These are phyloP conservation scores for Syzygium grande DNA, from an alignment of 345 rosid genomes.

Conservation along the genomic window DNA sequence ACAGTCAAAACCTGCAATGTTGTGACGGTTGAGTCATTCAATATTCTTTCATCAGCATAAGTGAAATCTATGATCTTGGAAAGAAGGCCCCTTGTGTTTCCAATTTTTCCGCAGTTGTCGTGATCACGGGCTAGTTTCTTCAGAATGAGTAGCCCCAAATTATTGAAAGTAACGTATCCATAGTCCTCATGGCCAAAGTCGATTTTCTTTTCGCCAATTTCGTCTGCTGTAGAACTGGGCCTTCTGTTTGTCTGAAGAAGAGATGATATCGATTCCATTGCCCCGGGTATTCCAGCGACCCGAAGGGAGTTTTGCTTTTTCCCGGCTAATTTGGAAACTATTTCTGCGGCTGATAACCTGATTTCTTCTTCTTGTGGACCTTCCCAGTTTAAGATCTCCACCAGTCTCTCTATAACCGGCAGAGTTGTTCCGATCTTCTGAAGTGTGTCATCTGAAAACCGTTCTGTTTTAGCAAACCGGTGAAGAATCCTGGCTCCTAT, in stretches of 20 bases:
- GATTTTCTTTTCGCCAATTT: conserved; percentile 41
- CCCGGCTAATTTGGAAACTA: conserved; percentile 53
- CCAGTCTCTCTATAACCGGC: conserved; percentile 50
- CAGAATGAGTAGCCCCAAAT: conserved; percentile 63
- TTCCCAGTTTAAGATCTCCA: conserved; percentile 83
- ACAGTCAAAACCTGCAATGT: conserved; percentile 48
- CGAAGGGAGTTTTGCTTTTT: conserved; percentile 63
- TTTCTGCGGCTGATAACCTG: conserved; percentile 60
- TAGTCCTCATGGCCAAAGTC: conserved; percentile 29
- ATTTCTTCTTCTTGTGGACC: conserved; percentile 66
- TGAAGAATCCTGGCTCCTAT: conserved; percentile 58
- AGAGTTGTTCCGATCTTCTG: conserved; percentile 66
- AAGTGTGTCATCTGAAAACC: conserved; percentile 59
- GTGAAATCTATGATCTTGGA: conserved; percentile 71
- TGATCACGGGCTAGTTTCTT: conserved; percentile 68
- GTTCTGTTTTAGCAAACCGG: conserved; percentile 27
- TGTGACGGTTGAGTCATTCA: conserved; percentile 35
- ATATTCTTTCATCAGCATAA: conserved; percentile 36
- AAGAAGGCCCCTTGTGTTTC: conserved; percentile 69
- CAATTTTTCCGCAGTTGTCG: conserved; percentile 81
- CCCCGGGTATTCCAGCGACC: conserved; percentile 65
- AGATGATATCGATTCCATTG: conserved; percentile 81
- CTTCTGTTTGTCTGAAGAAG: conserved; percentile 49
- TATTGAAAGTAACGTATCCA: conserved; percentile 54
- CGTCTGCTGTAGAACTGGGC: conserved; percentile 37